Conservation (phyloP, 2,329 filamentous ascomycete genomes). For the Nemania sp. region DNA sequence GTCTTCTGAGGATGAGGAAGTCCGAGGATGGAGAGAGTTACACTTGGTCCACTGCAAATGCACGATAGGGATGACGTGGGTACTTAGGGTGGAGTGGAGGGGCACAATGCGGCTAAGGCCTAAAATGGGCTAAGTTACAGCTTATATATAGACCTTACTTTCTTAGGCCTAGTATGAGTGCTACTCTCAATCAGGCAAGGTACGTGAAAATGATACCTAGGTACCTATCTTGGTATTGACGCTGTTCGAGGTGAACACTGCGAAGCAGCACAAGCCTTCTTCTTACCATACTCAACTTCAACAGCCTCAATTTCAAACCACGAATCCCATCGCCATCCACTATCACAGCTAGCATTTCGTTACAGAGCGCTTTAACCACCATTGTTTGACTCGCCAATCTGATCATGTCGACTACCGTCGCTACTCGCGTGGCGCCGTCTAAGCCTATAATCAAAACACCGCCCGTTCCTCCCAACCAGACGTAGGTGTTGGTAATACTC, state of each 20-base stretch:
- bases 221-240: no score
- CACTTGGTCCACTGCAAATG: no score
- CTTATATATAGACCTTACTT: no score
- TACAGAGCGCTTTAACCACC: not conserved
- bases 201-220: no score
- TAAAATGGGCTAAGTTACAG: no score
- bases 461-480: slow-evolving; percentile 71
- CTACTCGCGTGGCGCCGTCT: slow-evolving; percentile 37
- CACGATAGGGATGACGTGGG: no score
- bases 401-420: slow-evolving; percentile 43
- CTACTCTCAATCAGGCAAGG: no score
- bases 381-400: not conserved
- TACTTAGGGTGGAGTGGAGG: not conserved
- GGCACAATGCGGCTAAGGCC: no score
- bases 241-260: no score
- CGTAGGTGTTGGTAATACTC: slow-evolving; percentile 55
- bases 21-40: not conserved
- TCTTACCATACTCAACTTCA: not conserved
- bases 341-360: not conserved
- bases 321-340: not conserved
- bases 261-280: not conserved
- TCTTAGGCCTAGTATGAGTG: not conserved
- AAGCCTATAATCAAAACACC: slow-evolving; percentile 53
- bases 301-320: not conserved
- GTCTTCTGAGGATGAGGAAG: not conserved